Percentiles rank a stretch among this genome's conserved stretches.
Conservation (phyloP, 805 yeast species). For the Pichia pseudocactophila region DNA sequence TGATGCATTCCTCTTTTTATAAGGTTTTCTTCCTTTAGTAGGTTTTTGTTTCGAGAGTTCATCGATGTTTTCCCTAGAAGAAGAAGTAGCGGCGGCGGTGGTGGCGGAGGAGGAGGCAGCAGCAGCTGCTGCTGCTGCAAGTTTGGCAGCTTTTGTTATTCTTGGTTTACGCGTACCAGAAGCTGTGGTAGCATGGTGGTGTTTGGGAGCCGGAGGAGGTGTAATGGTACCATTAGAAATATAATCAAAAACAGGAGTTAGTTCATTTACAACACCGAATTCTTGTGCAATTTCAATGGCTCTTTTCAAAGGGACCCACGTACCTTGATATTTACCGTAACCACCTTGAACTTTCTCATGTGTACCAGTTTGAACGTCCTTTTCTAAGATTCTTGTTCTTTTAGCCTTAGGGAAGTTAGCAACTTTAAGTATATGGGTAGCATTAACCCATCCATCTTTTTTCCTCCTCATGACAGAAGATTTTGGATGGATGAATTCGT, state of each 20-base stretch:
- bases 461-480: slow-evolving; percentile 75
- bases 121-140: not conserved
- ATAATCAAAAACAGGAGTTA: slow-evolving; percentile 61
- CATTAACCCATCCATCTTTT: slow-evolving; percentile 79
- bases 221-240: slow-evolving; percentile 39
- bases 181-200: slow-evolving; percentile 52
- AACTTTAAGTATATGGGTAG: slow-evolving; percentile 88
- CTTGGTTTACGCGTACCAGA: slow-evolving; percentile 25
- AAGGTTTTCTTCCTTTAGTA: not conserved
- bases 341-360: slow-evolving; percentile 98
- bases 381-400: slow-evolving; percentile 83
- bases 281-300: slow-evolving; percentile 62
- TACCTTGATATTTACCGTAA: slow-evolving; percentile 93
- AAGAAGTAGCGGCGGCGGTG: no score
- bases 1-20: not conserved
- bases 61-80: no score
- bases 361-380: slow-evolving; percentile 81
- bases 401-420: slow-evolving; percentile 93
- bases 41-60: not conserved
- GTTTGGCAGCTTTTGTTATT: slow-evolving; percentile 2
- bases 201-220: slow-evolving; percentile 57
- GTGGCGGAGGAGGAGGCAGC: no score
- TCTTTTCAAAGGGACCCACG: slow-evolving; percentile 84
- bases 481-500: slow-evolving; percentile 57
- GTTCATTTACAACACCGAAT: slow-evolving; percentile 51